Evolutionary conservation across 345 rosid genomes (phyloP), one percentile per base, ranked within the genome.

Genomic region (Populus simonii): DNA sequence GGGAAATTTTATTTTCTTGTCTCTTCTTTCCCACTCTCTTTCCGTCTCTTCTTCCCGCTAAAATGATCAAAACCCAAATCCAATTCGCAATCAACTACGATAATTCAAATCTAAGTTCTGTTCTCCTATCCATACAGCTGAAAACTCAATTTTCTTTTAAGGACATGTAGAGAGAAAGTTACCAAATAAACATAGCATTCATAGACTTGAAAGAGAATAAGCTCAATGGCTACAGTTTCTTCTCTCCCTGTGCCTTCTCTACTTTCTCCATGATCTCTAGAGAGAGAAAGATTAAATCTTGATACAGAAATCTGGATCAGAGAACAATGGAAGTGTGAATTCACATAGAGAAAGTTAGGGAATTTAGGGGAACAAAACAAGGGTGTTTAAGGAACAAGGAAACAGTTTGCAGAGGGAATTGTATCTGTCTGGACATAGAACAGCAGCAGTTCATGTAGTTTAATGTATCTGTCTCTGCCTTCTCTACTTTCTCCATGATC

Each of bases 151-250:
- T 41, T 41, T 41, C 47, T 10, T 41, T 41, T 1, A 41, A 10
- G 47, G 47, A 10, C 47, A 8, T 10, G 11, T 11, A 70, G n/a
- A 75, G 39, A 73, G 23, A 3, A 23, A 47, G 82, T 79, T 83
- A 93, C 97, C 92, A 91, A 70, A 86, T 93, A 92, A 80, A 93
- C 98, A 80, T 95, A 95, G 81, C 96, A 93, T 86, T 96, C 98
- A 69, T 97, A 83, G 71, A 96, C 96, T 41, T 41, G 47, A 41
- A 41, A 41, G 47, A 41, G 47, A 41, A 41, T 67, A 71, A 96
- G 86, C 89, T 96, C 99, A 43, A 92, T 70, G 16, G 85, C 85
- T 76, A 89, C 96, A 22, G 79, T 75, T 76, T 87, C 95, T 67
- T 89, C 97, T 80, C 41, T 80, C 74, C 78, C 87, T 27, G 25